Base-by-base conservation (phyloP, 192 early-diverging fungal species). In the Coemansia sp. region DNA sequence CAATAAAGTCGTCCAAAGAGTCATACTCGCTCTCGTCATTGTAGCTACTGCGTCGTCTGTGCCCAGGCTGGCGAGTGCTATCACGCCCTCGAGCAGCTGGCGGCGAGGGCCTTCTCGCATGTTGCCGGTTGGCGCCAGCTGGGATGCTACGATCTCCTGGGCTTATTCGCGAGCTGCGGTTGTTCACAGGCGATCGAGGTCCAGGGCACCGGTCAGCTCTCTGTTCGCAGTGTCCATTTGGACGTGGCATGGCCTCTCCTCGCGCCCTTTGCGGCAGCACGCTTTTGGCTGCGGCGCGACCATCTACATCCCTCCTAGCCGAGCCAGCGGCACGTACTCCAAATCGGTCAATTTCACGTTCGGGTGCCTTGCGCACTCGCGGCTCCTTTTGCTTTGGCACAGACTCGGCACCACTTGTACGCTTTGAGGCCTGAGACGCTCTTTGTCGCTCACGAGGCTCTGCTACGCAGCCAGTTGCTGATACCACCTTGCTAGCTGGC, bases 1-100 rank as follows among this genome's bases (percentile, higher is more conserved):
- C 77, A 18, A 80, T 42, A 75, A 80, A 80, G 54, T 80, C 77
- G 27, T 80, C 77, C 68, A 80, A 19, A 15, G 77, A 80, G 52
- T 80, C 72, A 8, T 74, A 70, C 34, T 71, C 77, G 61, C 68
- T 72, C 36, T 67, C 67, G 19, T 70, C 71, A 8, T 65, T 57
- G 14, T 70, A 29, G 27, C 60, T 44, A 5, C 56, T 36, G 8
- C 53, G 35, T 6, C 36, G 54, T 8, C 32, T 35, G 29, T 56
- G 19, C 5, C 33, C 18, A 14, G 32, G 29, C 0, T 17, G 17
- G 35, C 27, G 48, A 14, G 29, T n/a, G 4, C 15, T 24, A 26
- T 38, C 32, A 0, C 61, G 54, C 5, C 39, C 19, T 24, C 37
- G 44, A 17, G 41, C 63, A n/a, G 41, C 2, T 3, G 15, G 24